Conservation (phyloP, 495 filamentous ascomycete species). For the Neurospora hispaniola region DNA sequence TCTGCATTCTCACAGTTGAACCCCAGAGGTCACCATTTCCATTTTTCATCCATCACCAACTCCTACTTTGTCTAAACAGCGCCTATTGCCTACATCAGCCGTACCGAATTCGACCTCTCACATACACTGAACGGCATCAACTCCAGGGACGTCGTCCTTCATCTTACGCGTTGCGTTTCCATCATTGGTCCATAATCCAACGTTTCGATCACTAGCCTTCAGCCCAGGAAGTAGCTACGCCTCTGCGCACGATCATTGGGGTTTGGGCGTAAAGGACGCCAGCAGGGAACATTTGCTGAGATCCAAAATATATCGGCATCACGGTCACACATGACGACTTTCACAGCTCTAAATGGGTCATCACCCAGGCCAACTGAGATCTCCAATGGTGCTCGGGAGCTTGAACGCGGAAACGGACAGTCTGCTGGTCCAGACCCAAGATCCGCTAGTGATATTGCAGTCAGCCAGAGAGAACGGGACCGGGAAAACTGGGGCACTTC, state of each 20-base stretch:
- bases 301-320: background rate
- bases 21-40: background rate
- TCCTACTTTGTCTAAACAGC: constrained; percentile 14
- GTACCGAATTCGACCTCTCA: background rate
- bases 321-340: constrained; percentile 33
- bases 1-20: background rate
- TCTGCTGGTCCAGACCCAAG: constrained; percentile 20
- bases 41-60: background rate
- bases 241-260: background rate
- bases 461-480: constrained; percentile 19
- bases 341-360: constrained; percentile 39
- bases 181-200: background rate
- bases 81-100: constrained; percentile 5
- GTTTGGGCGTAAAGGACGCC: background rate
- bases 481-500: constrained; percentile 19
- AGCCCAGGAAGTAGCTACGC: background rate
- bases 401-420: constrained; percentile 17
- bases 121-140: background rate
- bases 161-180: background rate
- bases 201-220: background rate
- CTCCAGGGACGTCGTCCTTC: background rate
- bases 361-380: constrained; percentile 31
- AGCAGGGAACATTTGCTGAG: background rate
- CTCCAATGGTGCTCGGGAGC: constrained; percentile 17
- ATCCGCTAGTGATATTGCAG: constrained; percentile 17